phyloP scores from a whole-genome alignment of 75 land plant genomes.

The Cunninghamia lanceolata region DNA sequence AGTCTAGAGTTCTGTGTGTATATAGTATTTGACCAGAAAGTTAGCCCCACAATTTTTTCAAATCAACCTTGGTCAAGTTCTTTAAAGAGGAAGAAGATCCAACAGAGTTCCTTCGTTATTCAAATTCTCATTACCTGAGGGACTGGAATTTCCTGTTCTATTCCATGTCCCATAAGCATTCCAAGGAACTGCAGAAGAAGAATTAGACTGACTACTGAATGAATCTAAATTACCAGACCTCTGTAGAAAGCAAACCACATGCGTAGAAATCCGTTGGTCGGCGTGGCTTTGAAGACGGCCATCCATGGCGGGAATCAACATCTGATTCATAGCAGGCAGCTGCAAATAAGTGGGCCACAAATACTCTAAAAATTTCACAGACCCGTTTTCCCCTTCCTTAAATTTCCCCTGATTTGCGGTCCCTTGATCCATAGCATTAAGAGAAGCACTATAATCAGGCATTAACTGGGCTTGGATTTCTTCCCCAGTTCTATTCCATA shows the following conservation, averaged over 20 bases:
- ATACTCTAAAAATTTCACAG: neutral
- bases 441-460: constrained; percentile 12
- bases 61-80: neutral
- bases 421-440: constrained; percentile 9
- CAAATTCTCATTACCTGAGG: neutral
- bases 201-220: neutral
- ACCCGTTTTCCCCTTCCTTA: neutral
- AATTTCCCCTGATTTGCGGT: neutral
- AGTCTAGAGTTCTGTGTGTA: too few species aligned
- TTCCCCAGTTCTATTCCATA: neutral
- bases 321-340: neutral
- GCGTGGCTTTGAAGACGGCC: neutral
- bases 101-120: neutral
- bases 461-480: neutral
- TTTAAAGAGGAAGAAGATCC: neutral
- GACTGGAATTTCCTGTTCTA: neutral
- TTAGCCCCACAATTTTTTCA: too few species aligned
- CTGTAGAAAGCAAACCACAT: constrained; percentile 26
- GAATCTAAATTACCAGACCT: neutral
- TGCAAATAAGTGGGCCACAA: neutral
- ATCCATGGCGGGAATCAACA: neutral
- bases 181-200: too few species aligned
- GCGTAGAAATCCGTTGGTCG: constrained; percentile 30
- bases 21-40: too few species aligned
- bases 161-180: neutral